Percentiles rank a stretch among this genome's conserved stretches.
Conservation (phyloP, 805 yeast species). For the Wickerhamomyces strasburgensis region DNA sequence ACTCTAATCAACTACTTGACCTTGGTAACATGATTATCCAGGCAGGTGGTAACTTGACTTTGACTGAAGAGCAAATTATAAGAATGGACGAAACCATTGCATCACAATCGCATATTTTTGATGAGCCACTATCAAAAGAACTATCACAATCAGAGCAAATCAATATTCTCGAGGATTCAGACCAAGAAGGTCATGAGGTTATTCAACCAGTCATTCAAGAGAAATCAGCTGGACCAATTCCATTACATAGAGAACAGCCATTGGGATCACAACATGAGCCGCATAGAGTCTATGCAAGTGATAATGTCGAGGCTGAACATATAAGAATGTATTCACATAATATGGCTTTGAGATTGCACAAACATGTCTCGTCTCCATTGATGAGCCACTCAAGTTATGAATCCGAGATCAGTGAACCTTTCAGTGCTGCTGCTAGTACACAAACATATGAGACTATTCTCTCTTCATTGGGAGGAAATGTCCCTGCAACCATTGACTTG, state of each 20-base stretch:
- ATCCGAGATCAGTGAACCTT: constrained; percentile 22
- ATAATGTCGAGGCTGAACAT: constrained; percentile 17
- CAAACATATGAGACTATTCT: constrained; percentile 11
- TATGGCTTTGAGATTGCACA: constrained; percentile 1
- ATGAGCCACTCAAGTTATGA: constrained; percentile 23
- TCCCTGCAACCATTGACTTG: constrained; percentile 8
- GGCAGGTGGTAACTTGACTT: constrained; percentile 10
- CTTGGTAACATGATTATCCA: constrained; percentile 17
- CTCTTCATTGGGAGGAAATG: background rate
- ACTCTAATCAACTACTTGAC: constrained; percentile 14
- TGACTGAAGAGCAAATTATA: constrained; percentile 5
- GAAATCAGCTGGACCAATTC: background rate
- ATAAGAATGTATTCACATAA: constrained; percentile 10
- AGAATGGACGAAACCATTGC: constrained; percentile 14
- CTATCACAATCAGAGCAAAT: background rate
- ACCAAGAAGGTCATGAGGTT: background rate
- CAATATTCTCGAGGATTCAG: background rate
- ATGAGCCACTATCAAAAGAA: constrained; percentile 2
- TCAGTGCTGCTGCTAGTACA: constrained; percentile 12
- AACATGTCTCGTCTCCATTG: constrained; percentile 10
- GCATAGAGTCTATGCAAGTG: constrained; percentile 13
- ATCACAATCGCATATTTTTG: constrained; percentile 14
- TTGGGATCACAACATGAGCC: constrained; percentile 17
- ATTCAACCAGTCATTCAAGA: too few relatives aligned
- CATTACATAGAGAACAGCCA: constrained; percentile 4